Base-by-base conservation (phyloP, 805 yeast genomes). In the Ogataea minuta region DNA sequence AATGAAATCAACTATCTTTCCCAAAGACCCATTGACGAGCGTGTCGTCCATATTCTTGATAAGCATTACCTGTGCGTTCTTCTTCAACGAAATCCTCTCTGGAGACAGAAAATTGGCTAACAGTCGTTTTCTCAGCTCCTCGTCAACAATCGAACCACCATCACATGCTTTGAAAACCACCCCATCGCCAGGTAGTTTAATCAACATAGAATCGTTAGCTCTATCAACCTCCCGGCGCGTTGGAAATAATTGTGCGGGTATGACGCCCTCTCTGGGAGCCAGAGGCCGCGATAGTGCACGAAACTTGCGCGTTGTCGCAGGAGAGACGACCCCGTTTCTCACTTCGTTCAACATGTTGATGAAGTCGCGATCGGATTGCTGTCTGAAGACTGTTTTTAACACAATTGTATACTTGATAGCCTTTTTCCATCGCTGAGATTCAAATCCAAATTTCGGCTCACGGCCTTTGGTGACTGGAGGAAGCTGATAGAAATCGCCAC, bases 31-130 rank as follows among this genome's bases (percentile, higher is more conserved):
- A 62, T 85, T 85, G 9, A 84, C 93, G 33, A 85, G 65, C 0
- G 78, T 71, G 20, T 76, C 81, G 54, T 83, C 91, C 41, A 80
- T 70, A 54, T 85, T 85, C 55, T 84, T 84, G 32, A 84, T 71
- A 70, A 84, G 77, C 91, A 85, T 84, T 1, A 85, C 95, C 60
- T 84, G 93, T 0, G 91, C 87, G 31, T 83, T 83, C 39, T 72
- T 72, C 53, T 84, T 85, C 51, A 85, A 62, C 6, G 66, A 66
- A 10, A 85, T 56, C 25, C 61, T 63, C 25, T 68, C 64, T 2
- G 87, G 85, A 2, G 89, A 84, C 52, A 84, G 59, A 46, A 83
- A 79, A 49, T 78, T 76, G 15, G 70, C 66, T 9, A 81, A 58
- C 16, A 81, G 52, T 36, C 62, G 67, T 34, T 67, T 67, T 31